These are phyloP conservation scores for Aureobasidium uvarum DNA, from an alignment of 2,329 filamentous ascomycete genomes.

Conservation along the genomic window DNA sequence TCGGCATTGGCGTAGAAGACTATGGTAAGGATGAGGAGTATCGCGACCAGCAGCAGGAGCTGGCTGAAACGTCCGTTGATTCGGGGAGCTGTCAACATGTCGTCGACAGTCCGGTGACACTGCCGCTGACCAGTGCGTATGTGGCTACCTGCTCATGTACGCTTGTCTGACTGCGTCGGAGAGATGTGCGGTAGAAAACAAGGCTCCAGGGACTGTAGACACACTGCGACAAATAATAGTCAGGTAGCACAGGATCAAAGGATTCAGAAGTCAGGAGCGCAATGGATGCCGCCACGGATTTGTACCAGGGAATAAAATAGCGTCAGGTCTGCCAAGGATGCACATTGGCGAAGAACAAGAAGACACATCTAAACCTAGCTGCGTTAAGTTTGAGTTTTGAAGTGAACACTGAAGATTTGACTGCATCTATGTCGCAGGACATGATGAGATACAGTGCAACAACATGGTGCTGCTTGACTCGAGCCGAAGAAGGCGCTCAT, in stretches of 20 bases:
- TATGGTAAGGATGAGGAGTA: slow-evolving; percentile 9
- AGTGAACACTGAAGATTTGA: neutral
- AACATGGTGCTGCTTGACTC: neutral
- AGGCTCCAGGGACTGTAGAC: neutral
- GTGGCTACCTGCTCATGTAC: neutral
- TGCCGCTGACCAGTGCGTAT: slow-evolving; percentile 1
- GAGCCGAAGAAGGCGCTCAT: neutral
- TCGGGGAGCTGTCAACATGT: slow-evolving; percentile 20
- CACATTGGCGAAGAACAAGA: neutral
- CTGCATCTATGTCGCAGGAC: neutral
- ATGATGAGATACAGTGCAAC: neutral
- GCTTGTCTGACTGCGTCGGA: neutral
- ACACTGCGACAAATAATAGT: neutral
- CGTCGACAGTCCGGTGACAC: neutral
- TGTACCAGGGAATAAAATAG: neutral
- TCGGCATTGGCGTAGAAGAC: slow-evolving; percentile 18
- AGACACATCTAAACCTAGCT: neutral
- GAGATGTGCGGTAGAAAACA: neutral
- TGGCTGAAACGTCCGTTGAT: slow-evolving; percentile 22
- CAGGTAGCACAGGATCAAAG: neutral
- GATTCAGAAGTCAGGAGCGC: neutral
- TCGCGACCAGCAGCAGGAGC: slow-evolving; percentile 18
- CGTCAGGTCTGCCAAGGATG: neutral
- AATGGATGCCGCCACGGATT: slow-evolving; percentile 13
- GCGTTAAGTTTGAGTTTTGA: neutral